Evolutionary conservation across 805 yeast species (phyloP).

Genomic region (Metschnikowia kofuensis): DNA sequence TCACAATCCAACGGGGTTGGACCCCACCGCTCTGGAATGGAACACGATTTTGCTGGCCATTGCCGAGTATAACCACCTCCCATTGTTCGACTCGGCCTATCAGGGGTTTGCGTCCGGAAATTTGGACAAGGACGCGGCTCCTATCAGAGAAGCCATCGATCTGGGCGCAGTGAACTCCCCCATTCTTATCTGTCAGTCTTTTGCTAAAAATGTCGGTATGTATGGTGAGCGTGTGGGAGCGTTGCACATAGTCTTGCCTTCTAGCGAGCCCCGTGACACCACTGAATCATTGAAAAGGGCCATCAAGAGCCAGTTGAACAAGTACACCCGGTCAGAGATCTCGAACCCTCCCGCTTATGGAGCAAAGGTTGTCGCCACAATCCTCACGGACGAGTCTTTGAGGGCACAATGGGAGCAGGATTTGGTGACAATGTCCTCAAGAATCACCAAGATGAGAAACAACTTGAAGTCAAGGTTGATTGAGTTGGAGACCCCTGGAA

Average conservation of each 20-base stretch:
- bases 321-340: constrained; percentile 75
- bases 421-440: constrained; percentile 79
- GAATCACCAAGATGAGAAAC: constrained; percentile 78
- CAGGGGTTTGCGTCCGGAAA: constrained; percentile 96
- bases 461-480: constrained; percentile 60
- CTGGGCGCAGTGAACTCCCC: constrained; percentile 41
- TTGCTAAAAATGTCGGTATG: constrained; percentile 95
- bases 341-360: constrained; percentile 97
- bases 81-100: constrained; percentile 90
- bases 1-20: constrained; percentile 97
- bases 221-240: constrained; percentile 98
- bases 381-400: constrained; percentile 65
- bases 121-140: constrained; percentile 78
- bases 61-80: constrained; percentile 62
- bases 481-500: constrained; percentile 72
- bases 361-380: constrained; percentile 80
- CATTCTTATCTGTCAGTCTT: constrained; percentile 83
- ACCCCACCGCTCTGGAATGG: constrained; percentile 88
- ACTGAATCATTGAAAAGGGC: constrained; percentile 13
- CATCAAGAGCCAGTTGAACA: constrained; percentile 70
- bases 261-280: constrained; percentile 7
- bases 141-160: constrained; percentile 64
- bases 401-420: constrained; percentile 80
- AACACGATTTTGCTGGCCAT: constrained; percentile 59
- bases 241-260: constrained; percentile 66